phyloP scores from a whole-genome alignment of 208 protist genomes.

The Angomonas desouzai region DNA sequence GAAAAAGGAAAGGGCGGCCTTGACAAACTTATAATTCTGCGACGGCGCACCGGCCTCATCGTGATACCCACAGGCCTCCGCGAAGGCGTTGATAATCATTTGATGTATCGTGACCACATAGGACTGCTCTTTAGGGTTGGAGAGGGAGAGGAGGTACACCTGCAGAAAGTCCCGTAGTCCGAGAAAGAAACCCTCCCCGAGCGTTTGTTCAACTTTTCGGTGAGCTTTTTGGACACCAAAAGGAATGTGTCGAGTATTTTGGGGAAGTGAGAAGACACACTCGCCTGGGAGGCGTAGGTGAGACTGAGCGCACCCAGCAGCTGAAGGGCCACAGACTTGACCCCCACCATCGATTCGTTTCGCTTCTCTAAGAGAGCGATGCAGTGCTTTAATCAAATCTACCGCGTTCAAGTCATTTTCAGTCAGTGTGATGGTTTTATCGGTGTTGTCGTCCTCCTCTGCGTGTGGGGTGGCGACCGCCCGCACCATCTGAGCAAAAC shows the following conservation, averaged over 20 bases:
- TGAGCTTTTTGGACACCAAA: constrained; percentile 18
- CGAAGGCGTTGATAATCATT: constrained; percentile 34
- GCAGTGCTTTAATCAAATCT: constrained; percentile 23
- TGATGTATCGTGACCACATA: constrained; percentile 29
- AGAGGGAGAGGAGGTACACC: constrained; percentile 22
- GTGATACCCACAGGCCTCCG: constrained; percentile 8
- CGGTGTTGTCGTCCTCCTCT: constrained; percentile 9
- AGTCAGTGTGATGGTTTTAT: constrained; percentile 7
- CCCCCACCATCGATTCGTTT: constrained; percentile 10
- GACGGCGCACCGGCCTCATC: background rate
- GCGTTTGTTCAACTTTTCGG: constrained; percentile 19
- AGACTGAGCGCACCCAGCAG: constrained; percentile 13
- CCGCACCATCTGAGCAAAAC: constrained; percentile 23
- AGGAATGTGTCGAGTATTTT: constrained; percentile 15
- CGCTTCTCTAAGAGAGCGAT: constrained; percentile 15
- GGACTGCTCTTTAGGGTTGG: constrained; percentile 1
- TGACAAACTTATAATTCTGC: constrained; percentile 31
- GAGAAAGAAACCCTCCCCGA: constrained; percentile 44
- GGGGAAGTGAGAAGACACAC: background rate
- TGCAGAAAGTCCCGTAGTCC: constrained; percentile 31
- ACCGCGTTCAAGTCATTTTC: constrained; percentile 10
- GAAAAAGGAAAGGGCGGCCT: constrained; percentile 43
- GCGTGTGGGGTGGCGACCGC: background rate
- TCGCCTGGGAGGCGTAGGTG: constrained; percentile 4
- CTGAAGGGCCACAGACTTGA: constrained; percentile 26